Conservation (phyloP, 176 grass and related monocot species). For the Phoenix roebelenii region DNA sequence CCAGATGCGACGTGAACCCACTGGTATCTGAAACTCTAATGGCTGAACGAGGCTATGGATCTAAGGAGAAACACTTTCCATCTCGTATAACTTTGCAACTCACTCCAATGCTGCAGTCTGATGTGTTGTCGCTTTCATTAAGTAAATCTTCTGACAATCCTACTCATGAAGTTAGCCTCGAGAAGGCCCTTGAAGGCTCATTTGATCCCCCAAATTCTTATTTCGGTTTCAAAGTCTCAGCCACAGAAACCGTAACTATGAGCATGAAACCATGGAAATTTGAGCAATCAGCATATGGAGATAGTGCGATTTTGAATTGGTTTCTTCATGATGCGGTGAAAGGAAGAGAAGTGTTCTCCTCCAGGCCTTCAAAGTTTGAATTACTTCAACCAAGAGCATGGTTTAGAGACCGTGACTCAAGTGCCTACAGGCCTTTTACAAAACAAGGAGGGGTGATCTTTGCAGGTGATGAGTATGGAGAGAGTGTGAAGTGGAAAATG, state of each 20-base stretch:
- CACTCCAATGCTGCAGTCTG: slow-evolving; percentile 76
- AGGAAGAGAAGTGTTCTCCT: slow-evolving; percentile 61
- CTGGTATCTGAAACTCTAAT: slow-evolving; percentile 68
- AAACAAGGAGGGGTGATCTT: slow-evolving; percentile 75
- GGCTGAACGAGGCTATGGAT: slow-evolving; percentile 71
- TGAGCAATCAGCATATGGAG: slow-evolving; percentile 63
- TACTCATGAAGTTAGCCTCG: slow-evolving; percentile 46
- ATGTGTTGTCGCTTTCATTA: slow-evolving; percentile 56
- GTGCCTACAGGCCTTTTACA: slow-evolving; percentile 54
- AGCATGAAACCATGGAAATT: slow-evolving; percentile 95
- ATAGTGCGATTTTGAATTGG: slow-evolving; percentile 54
- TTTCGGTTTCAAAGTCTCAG: slow-evolving; percentile 43
- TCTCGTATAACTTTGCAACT: slow-evolving; percentile 71
- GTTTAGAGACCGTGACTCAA: slow-evolving; percentile 77
- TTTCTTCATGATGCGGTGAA: slow-evolving; percentile 70
- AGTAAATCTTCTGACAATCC: slow-evolving; percentile 81
- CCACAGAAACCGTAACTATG: slow-evolving; percentile 45
- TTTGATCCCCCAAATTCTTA: slow-evolving; percentile 60
- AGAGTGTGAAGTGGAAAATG: slow-evolving; percentile 79
- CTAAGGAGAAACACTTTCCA: slow-evolving; percentile 85
- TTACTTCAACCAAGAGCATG: slow-evolving; percentile 63
- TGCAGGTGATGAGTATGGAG: slow-evolving; percentile 76
- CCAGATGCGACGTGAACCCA: slow-evolving; percentile 64
- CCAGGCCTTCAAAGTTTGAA: slow-evolving; percentile 61
- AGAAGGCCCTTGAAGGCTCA: slow-evolving; percentile 54